Percentiles rank a stretch among this genome's conserved stretches.
Evolutionary conservation across 768 basidiomycete genomes (phyloP).

Genomic region (Amanita pallidorosea): DNA sequence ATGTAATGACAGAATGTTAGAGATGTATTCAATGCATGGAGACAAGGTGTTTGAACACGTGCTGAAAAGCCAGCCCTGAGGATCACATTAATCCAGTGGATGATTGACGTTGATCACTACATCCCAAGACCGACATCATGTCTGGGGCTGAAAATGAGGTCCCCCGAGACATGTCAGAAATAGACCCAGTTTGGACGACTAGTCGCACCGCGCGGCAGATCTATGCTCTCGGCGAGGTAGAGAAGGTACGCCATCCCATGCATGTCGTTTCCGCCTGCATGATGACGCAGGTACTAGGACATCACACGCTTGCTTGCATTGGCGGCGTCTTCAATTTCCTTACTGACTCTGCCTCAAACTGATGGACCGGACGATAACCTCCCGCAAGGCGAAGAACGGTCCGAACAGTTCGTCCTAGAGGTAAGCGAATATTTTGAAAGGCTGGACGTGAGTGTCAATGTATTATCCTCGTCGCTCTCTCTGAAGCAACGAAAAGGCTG

Average conservation of each 20-base stretch:
- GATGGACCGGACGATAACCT: conserved; percentile 57
- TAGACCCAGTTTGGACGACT: conserved; percentile 74
- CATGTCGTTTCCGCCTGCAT: background rate
- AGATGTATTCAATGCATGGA: background rate
- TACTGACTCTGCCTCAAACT: conserved; percentile 76
- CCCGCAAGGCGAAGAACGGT: conserved; percentile 74
- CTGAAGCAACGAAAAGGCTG: conserved; percentile 32
- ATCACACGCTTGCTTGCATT: conserved; percentile 66
- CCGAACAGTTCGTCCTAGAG: conserved; percentile 77
- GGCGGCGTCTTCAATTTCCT: conserved; percentile 69
- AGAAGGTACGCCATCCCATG: conserved; percentile 41
- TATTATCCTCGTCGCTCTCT: background rate
- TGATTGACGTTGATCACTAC: background rate
- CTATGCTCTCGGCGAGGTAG: conserved; percentile 69
- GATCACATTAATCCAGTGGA: background rate
- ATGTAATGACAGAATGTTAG: background rate
- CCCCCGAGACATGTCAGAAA: conserved; percentile 25
- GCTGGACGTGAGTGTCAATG: conserved; percentile 48
- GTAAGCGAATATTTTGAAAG: conserved; percentile 81
- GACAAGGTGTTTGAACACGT: background rate
- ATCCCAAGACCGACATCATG: conserved; percentile 11
- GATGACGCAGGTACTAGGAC: conserved; percentile 34
- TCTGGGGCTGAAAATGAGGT: conserved; percentile 20
- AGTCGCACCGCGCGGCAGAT: conserved; percentile 77
- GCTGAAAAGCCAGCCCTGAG: background rate